Conservation (phyloP, 768 basidiomycete species). For the Harrya chromipes region DNA sequence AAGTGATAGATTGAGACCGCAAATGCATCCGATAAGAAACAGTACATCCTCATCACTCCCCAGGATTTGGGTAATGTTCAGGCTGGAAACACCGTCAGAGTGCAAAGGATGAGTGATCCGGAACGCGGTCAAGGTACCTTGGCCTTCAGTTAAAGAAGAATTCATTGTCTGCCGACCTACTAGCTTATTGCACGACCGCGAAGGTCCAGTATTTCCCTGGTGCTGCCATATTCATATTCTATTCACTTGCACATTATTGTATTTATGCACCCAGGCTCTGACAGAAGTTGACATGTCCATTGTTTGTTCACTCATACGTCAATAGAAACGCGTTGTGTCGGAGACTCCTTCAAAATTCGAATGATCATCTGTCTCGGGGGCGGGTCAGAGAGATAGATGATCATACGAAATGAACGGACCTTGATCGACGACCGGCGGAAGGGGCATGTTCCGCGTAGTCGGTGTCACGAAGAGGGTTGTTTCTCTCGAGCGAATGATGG, state of each 20-base stretch:
- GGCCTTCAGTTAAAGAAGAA: conserved; percentile 27
- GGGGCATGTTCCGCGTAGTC: conserved; percentile 15
- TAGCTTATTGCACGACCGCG: conserved; percentile 1
- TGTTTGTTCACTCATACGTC: not conserved
- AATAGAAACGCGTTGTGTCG: too few species aligned
- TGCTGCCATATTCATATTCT: conserved; percentile 9
- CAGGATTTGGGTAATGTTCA: conserved; percentile 80
- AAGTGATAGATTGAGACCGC: conserved; percentile 77
- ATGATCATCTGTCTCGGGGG: too few species aligned
- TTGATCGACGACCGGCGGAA: conserved; percentile 15
- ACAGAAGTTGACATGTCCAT: not conserved
- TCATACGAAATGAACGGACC: not conserved
- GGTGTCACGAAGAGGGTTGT: conserved; percentile 12
- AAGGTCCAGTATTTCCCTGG: not conserved
- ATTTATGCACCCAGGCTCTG: not conserved
- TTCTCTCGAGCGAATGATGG: conserved; percentile 21
- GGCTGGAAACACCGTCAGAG: conserved; percentile 65
- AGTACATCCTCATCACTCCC: conserved; percentile 96
- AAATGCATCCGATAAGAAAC: conserved; percentile 80
- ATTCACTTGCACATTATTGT: conserved; percentile 4
- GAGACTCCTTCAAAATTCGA: too few species aligned
- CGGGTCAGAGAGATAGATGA: too few species aligned
- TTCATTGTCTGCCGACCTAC: not conserved
- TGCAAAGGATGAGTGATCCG: conserved; percentile 76
- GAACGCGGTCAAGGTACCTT: conserved; percentile 60